Evolutionary conservation across 2,329 filamentous ascomycete genomes (phyloP).

Genomic region (Pyricularia sp.): DNA sequence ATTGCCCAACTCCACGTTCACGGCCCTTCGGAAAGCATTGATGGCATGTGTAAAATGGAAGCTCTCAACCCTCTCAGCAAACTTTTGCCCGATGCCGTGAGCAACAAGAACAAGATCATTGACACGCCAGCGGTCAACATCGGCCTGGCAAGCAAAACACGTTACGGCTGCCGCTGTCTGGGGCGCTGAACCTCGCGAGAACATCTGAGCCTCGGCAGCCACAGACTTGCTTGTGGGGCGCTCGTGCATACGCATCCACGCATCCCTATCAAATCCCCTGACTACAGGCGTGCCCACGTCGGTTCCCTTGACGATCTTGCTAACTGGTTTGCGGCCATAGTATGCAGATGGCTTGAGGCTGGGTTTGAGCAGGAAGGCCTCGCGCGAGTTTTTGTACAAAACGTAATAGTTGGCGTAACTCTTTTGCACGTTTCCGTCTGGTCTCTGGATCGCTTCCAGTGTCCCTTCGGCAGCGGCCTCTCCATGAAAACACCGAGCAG

Average conservation of each 20-base stretch:
- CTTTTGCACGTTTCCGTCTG: conserved; percentile 12
- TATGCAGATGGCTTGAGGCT: conserved; percentile 75
- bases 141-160: conserved; percentile 48
- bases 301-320: conserved; percentile 71
- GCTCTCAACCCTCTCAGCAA: conserved; percentile 87
- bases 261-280: conserved; percentile 68
- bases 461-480: conserved; percentile 44
- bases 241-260: conserved; percentile 61
- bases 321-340: conserved; percentile 67
- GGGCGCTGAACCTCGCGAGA: background rate
- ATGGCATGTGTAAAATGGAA: conserved; percentile 97
- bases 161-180: conserved; percentile 9
- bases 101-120: conserved; percentile 84
- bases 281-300: conserved; percentile 76
- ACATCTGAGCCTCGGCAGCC: background rate
- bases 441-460: conserved; percentile 18
- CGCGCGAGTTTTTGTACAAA: conserved; percentile 65
- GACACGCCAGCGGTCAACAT: conserved; percentile 54
- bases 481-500: conserved; percentile 44
- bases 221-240: conserved; percentile 11
- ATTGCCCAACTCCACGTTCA: conserved; percentile 72
- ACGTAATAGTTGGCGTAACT: conserved; percentile 67
- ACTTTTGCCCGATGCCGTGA: conserved; percentile 92
- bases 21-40: conserved; percentile 72
- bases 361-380: conserved; percentile 78